phyloP scores from a whole-genome alignment of 2,329 filamentous ascomycete species.

The Fusarium tuaranense region DNA sequence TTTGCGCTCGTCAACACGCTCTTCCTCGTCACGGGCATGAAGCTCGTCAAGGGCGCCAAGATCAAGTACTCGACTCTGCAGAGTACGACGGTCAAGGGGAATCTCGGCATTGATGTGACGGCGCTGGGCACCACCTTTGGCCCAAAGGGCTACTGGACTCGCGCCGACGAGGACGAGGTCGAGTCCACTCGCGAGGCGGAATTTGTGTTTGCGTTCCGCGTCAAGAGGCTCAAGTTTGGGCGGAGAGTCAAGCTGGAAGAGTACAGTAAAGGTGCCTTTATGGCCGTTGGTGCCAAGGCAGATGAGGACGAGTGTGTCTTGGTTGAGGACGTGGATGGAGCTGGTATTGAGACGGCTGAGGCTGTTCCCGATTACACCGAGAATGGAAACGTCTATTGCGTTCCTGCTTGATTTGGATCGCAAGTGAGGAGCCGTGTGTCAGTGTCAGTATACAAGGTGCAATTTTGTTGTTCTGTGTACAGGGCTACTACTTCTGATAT shows the following conservation, averaged over 20 bases:
- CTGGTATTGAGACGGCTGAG: neutral
- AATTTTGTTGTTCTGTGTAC: too few relatives aligned
- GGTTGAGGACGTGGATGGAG: neutral
- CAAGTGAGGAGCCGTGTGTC: too few relatives aligned
- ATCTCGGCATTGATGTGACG: neutral
- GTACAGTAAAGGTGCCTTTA: neutral
- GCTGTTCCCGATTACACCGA: neutral
- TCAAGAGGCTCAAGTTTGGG: neutral
- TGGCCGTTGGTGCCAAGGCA: neutral
- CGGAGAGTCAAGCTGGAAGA: neutral
- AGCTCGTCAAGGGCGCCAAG: neutral
- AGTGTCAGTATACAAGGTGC: too few relatives aligned
- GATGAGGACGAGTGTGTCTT: neutral
- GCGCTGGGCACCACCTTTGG: neutral
- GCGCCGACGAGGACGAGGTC: neutral
- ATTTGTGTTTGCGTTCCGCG: neutral
- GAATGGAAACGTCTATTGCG: neutral
- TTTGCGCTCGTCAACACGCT: neutral
- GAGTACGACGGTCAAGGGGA: neutral
- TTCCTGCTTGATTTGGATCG: neutral
- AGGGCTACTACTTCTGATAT: neutral
- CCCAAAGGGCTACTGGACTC: neutral
- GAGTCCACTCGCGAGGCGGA: neutral
- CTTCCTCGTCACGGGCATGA: neutral
- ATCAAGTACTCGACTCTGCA: neutral